Conservation (phyloP, 306 rosid genomes). For the Lathyrus aphaca region DNA sequence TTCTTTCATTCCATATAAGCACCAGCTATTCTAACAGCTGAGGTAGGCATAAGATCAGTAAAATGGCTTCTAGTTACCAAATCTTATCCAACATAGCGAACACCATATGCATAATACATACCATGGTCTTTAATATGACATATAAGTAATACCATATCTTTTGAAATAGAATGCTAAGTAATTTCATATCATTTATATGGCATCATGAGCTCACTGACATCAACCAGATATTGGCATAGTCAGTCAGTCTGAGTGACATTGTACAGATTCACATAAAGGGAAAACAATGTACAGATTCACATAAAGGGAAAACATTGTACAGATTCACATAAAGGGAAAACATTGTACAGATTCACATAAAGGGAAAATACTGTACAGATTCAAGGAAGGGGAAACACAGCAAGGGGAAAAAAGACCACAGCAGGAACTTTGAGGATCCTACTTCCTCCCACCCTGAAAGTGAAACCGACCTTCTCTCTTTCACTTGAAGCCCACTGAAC, state of each 20-base stretch:
- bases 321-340: neutral
- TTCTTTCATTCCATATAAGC: slow-evolving; percentile 35
- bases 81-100: slow-evolving; percentile 17
- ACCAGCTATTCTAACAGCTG: slow-evolving; percentile 10
- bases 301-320: neutral
- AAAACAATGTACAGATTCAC: slow-evolving; percentile 3
- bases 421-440: slow-evolving; percentile 18
- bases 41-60: slow-evolving; percentile 28
- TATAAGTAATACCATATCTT: slow-evolving; percentile 9
- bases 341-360: slow-evolving; percentile 2
- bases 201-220: slow-evolving; percentile 11
- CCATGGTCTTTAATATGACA: slow-evolving; percentile 17
- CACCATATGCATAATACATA: slow-evolving; percentile 10
- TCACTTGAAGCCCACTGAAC: slow-evolving; percentile 19
- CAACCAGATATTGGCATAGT: neutral
- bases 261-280: neutral
- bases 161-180: slow-evolving; percentile 20
- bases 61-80: slow-evolving; percentile 24
- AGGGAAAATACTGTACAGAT: neutral
- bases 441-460: neutral
- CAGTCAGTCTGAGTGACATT: neutral
- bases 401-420: neutral
- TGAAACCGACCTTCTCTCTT: neutral
- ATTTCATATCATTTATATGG: slow-evolving; percentile 13
- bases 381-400: neutral